These are phyloP conservation scores for Botrytis fragariae DNA, from an alignment of 2,329 filamentous ascomycete genomes.

Conservation along the genomic window DNA sequence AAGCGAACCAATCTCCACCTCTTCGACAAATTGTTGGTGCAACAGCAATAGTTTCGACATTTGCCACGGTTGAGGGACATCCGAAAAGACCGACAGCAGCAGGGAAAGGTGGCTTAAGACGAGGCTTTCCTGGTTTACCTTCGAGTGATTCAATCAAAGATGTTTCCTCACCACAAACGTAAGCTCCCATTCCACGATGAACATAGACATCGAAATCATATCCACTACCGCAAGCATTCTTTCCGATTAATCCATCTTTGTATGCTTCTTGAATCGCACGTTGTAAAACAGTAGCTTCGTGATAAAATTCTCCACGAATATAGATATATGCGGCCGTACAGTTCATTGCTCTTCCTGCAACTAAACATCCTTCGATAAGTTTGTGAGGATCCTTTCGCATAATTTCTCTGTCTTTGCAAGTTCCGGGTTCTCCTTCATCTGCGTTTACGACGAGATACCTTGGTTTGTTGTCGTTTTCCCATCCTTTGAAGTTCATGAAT, in stretches of 20 bases:
- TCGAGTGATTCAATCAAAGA: conserved; percentile 97
- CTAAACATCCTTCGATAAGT: conserved; percentile 93
- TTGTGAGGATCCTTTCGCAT: conserved; percentile 99
- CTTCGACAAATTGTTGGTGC: conserved; percentile 93
- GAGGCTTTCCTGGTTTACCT: conserved; percentile 97
- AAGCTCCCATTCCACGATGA: conserved; percentile 95
- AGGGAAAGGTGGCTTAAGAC: conserved; percentile 97
- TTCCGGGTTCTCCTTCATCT: conserved; percentile 97
- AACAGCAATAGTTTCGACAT: conserved; percentile 95
- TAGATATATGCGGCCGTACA: conserved; percentile 98
- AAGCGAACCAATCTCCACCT: conserved; percentile 88
- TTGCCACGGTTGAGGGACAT: conserved; percentile 95
- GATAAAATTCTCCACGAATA: conserved; percentile 96
- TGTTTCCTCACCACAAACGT: conserved; percentile 97
- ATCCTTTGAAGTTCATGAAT: conserved; percentile 99
- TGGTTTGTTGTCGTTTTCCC: conserved; percentile 96
- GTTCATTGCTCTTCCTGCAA: conserved; percentile 98
- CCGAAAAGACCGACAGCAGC: conserved; percentile 96
- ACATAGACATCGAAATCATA: conserved; percentile 98
- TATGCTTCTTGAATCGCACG: conserved; percentile 97
- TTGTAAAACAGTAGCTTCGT: conserved; percentile 91
- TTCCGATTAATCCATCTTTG: conserved; percentile 88
- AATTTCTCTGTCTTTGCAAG: conserved; percentile 99
- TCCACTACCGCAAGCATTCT: conserved; percentile 94
- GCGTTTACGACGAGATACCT: conserved; percentile 97